A percentile compares a stretch with the other conserved stretches of the same genome.
phyloP scores from a whole-genome alignment of 2,329 filamentous ascomycete genomes.

The Aphanocladium album region DNA sequence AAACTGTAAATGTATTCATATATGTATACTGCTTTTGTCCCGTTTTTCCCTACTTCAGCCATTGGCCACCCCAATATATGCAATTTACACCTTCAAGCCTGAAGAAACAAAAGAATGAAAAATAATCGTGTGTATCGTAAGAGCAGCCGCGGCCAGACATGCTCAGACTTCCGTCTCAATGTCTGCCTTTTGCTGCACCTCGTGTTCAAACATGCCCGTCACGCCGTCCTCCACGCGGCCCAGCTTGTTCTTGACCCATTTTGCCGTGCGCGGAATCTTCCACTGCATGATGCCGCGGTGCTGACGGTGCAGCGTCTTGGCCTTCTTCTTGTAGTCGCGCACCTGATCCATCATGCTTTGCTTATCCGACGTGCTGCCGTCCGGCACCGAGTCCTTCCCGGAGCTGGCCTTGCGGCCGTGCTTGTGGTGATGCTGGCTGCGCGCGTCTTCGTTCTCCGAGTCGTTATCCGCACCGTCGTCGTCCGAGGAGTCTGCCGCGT shows the following conservation, averaged over 20 bases:
- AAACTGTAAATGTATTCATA: not conserved
- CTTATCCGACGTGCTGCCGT: constrained; percentile 35
- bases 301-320: constrained; percentile 56
- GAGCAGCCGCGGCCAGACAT: not conserved
- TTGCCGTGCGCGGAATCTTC: constrained; percentile 44
- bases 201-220: constrained; percentile 52
- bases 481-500: constrained; percentile 22
- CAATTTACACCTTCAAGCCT: not conserved
- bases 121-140: not conserved
- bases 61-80: not conserved
- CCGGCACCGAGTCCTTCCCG: constrained; percentile 24
- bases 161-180: constrained; percentile 64
- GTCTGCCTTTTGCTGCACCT: constrained; percentile 46
- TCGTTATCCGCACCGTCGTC: constrained; percentile 17
- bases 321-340: constrained; percentile 55
- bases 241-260: constrained; percentile 48
- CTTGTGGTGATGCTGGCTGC: not conserved
- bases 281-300: constrained; percentile 73
- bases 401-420: constrained; percentile 10
- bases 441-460: constrained; percentile 6
- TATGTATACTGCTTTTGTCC: not conserved
- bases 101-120: not conserved
- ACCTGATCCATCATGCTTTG: constrained; percentile 45
- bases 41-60: too few relatives aligned
- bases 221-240: constrained; percentile 55